Conservation (phyloP, 257 asterid genomes). For the Gardenia jasminoides region DNA sequence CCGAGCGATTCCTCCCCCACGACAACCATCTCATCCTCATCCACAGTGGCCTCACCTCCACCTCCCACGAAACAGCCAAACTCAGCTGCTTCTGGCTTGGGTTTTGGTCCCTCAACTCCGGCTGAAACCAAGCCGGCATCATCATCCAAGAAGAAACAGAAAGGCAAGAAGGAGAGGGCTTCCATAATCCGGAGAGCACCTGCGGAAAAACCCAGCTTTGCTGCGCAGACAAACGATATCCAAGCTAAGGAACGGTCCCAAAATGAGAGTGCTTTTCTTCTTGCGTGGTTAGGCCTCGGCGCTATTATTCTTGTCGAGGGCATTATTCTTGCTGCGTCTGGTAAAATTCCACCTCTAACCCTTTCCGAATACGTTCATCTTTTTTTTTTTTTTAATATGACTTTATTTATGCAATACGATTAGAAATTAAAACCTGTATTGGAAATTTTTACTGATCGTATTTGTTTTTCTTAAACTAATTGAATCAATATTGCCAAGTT, state of each 20-base stretch:
- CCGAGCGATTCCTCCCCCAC: conserved; percentile 25
- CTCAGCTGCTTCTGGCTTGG: conserved; percentile 50
- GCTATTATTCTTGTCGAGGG: conserved; percentile 67
- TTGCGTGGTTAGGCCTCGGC: conserved; percentile 91
- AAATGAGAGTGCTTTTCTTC: conserved; percentile 81
- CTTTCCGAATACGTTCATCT: not conserved
- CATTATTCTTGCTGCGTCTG: conserved; percentile 81
- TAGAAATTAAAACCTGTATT: not conserved
- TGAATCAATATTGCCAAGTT: not conserved
- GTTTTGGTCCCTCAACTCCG: conserved; percentile 62
- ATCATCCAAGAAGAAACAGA: conserved; percentile 51
- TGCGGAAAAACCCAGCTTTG: conserved; percentile 50
- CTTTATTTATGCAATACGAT: not conserved
- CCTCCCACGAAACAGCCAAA: conserved; percentile 35
- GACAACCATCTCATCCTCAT: conserved; percentile 24
- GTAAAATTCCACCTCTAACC: conserved; percentile 27
- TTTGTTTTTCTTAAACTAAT: not conserved
- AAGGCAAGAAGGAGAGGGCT: conserved; percentile 59
- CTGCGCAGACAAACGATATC: conserved; percentile 47
- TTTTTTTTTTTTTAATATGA: too few relatives aligned
- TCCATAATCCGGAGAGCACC: conserved; percentile 71
- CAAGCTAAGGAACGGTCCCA: conserved; percentile 48
- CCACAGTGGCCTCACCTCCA: conserved; percentile 27
- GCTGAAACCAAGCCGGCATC: conserved; percentile 19
- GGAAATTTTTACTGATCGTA: not conserved